Evolutionary conservation across 176 grass and related monocot genomes (phyloP), one percentile per base, ranked within the genome.

Genomic region (Microstegium vimineum): DNA sequence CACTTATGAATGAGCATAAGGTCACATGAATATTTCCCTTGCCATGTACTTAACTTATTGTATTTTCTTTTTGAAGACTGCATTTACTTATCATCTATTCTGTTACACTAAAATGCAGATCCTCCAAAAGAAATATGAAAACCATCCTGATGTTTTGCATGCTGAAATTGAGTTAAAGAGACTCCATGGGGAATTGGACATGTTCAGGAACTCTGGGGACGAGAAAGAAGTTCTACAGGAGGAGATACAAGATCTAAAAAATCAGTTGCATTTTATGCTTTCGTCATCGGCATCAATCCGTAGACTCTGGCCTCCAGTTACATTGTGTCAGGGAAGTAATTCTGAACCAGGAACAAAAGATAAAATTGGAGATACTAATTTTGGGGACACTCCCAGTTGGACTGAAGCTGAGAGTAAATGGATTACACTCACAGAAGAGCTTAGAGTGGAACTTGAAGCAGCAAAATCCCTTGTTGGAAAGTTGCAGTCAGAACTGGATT

Each of bases 221-320:
- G 93, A 99, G 76, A 90, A 90, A 81, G 93, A 95, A 25, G 73
- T 99, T 67, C 66, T 99, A 42, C 90, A 92, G 17, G 96, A 95
- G 81, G 93, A 99, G 79, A 99, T 99, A 79, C 91, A 95, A 33
- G 91, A 99, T 73, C 74, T 99, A 46, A 95, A 89, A 70, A 88
- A 74, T 75, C 96, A 99, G 73, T 82, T 99, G 68, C 91, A 92
- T 81, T 93, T 78, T 80, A 65, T 91, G 80, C 82, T 90, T 89
- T 97, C 85, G 4, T 89, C 88, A 20, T 93, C 84, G 0, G 78
- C 79, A 14, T 90, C 86, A 41, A 62, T 85, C 76, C 73, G 69
- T 20, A 93, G 77, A 69, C 68, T 81, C n/a, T 80, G 47, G 51
- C 80, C 71, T 36, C 74, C 87, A 26, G 59, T 85, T 74, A 82